Conservation (phyloP, 2,329 filamentous ascomycete species). For the Penicillium sp. region DNA sequence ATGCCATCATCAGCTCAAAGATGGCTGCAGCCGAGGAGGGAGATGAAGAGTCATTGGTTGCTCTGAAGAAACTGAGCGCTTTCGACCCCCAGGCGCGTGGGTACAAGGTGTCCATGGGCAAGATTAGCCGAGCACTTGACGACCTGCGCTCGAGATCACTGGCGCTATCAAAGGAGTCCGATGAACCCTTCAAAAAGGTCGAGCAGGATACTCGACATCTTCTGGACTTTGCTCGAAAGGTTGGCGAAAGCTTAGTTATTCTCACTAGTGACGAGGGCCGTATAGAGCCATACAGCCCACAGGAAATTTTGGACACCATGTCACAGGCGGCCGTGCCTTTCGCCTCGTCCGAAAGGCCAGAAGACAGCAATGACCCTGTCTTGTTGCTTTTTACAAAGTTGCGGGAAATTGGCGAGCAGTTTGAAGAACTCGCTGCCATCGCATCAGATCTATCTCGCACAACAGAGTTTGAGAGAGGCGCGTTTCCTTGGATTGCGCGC, state of each 20-base stretch:
- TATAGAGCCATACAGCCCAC: constrained; percentile 64
- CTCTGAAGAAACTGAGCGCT: constrained; percentile 69
- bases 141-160: constrained; percentile 76
- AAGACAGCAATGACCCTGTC: constrained; percentile 60
- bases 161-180: constrained; percentile 68
- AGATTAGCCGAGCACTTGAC: constrained; percentile 73
- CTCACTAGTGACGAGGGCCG: constrained; percentile 73
- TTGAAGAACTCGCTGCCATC: constrained; percentile 71
- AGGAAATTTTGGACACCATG: constrained; percentile 67
- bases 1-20: constrained; percentile 66
- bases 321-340: constrained; percentile 32
- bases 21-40: constrained; percentile 61
- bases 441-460: constrained; percentile 71
- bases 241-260: constrained; percentile 66
- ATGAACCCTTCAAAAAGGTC: constrained; percentile 68
- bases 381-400: constrained; percentile 68
- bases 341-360: constrained; percentile 26
- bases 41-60: constrained; percentile 68
- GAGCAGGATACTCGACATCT: constrained; percentile 67
- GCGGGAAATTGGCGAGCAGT: constrained; percentile 61
- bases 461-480: constrained; percentile 73
- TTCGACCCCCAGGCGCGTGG: constrained; percentile 76
- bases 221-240: constrained; percentile 64
- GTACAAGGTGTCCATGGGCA: constrained; percentile 78
- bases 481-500: constrained; percentile 80